These are phyloP conservation scores for Lumnitzera racemosa DNA, from an alignment of 345 rosid genomes.

Conservation along the genomic window DNA sequence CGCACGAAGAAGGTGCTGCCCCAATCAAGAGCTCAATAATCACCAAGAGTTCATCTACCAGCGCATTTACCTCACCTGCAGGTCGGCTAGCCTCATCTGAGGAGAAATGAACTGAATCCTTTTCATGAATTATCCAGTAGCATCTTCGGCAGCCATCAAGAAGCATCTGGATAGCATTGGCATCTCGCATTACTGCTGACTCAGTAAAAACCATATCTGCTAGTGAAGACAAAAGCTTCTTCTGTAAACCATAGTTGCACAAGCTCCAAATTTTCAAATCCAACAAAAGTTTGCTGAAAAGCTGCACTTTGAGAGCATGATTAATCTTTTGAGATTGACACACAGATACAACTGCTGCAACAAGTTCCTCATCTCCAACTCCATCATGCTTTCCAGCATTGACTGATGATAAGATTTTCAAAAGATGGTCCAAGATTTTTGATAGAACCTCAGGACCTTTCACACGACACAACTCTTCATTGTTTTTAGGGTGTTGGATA, in stretches of 20 bases:
- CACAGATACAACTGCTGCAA: conserved; percentile 87
- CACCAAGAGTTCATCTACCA: conserved; percentile 98
- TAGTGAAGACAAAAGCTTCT: conserved; percentile 87
- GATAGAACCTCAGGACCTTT: conserved; percentile 91
- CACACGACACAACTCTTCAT: conserved; percentile 71
- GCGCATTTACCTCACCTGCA: conserved; percentile 90
- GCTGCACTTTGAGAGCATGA: conserved; percentile 90
- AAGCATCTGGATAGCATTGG: conserved; percentile 97
- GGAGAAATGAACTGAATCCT: conserved; percentile 69
- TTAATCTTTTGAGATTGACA: conserved; percentile 84
- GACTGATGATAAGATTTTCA: conserved; percentile 68
- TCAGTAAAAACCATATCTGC: conserved; percentile 99
- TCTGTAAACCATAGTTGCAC: conserved; percentile 96
- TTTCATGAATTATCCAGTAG: conserved; percentile 86
- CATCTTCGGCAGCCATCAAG: conserved; percentile 99
- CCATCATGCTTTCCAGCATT: conserved; percentile 53
- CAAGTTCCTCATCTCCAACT: conserved; percentile 88
- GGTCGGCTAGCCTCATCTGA: conserved; percentile 54
- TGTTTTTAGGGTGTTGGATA: conserved; percentile 80
- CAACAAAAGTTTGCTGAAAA: conserved; percentile 74
- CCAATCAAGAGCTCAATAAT: conserved; percentile 92
- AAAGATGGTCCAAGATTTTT: conserved; percentile 75
- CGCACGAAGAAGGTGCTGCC: conserved; percentile 73
- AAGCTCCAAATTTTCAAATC: conserved; percentile 95
- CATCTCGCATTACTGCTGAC: conserved; percentile 82